Evolutionary conservation across 805 yeast species (phyloP).

Genomic region (Pichia kluyveri): DNA sequence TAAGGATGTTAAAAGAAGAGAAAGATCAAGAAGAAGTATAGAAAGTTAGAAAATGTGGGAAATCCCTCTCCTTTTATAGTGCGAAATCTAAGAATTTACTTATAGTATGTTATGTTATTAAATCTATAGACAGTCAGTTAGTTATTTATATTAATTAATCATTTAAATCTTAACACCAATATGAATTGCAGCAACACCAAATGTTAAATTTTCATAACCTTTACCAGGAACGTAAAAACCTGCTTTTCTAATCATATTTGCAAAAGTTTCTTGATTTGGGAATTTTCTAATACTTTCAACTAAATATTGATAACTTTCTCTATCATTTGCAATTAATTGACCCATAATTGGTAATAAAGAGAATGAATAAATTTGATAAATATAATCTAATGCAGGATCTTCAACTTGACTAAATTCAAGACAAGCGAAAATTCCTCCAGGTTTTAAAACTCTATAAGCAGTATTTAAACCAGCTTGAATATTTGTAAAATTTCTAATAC

Average conservation of each 20-base stretch:
- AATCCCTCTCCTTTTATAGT: constrained; percentile 9
- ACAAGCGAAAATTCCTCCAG: constrained; percentile 97
- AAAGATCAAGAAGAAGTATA: constrained; percentile 4
- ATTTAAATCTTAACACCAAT: constrained; percentile 77
- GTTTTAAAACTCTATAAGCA: constrained; percentile 92
- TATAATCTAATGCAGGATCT: constrained; percentile 61
- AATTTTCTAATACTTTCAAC: constrained; percentile 90
- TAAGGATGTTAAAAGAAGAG: constrained; percentile 61
- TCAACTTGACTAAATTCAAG: constrained; percentile 90
- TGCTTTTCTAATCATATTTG: constrained; percentile 85
- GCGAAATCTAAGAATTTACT: too few relatives aligned
- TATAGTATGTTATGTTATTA: too few relatives aligned
- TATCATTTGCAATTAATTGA: constrained; percentile 88
- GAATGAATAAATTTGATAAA: constrained; percentile 84
- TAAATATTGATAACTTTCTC: constrained; percentile 91
- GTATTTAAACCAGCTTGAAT: constrained; percentile 89
- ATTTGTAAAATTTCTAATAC: constrained; percentile 93
- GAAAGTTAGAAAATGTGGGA: not conserved
- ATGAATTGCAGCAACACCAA: constrained; percentile 94
- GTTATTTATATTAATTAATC: not conserved
- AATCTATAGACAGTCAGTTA: too few relatives aligned
- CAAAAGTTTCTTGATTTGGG: constrained; percentile 88
- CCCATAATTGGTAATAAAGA: constrained; percentile 89
- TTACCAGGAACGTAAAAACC: constrained; percentile 86
- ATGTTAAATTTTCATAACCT: constrained; percentile 90